Evolutionary conservation across 2,329 filamentous ascomycete genomes (phyloP).

Genomic region (Ilyonectria destructans): DNA sequence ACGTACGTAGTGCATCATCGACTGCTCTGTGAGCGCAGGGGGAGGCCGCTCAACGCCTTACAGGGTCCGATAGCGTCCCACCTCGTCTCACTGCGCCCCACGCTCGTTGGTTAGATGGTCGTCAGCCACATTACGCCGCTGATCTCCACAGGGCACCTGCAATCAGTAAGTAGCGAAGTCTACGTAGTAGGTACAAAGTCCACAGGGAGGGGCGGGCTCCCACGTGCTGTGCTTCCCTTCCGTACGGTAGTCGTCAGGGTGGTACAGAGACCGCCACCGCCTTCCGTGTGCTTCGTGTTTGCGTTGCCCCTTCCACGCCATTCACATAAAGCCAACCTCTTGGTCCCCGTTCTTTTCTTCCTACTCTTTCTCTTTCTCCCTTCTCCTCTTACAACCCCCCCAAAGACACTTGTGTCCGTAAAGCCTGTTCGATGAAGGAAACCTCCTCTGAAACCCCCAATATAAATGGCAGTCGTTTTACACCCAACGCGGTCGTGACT

Average conservation of each 20-base stretch:
- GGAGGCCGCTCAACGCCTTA: constrained; percentile 6
- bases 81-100: background rate
- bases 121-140: constrained; percentile 30
- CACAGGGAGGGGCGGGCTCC: too few relatives aligned
- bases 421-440: constrained; percentile 74
- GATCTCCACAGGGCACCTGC: constrained; percentile 17
- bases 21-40: background rate
- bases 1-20: constrained; percentile 13
- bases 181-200: too few relatives aligned
- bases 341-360: constrained; percentile 7
- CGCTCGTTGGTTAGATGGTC: background rate
- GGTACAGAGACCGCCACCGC: constrained; percentile 27
- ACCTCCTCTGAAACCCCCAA: constrained; percentile 68
- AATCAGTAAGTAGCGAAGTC: constrained; percentile 7
- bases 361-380: background rate
- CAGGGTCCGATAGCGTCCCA: background rate
- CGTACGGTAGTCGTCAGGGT: background rate
- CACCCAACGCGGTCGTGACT: constrained; percentile 67
- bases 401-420: constrained; percentile 17
- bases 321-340: constrained; percentile 27
- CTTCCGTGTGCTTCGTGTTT: background rate
- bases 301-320: constrained; percentile 1
- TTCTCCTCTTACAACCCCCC: background rate
- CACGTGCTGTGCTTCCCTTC: background rate
- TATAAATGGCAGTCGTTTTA: constrained; percentile 71